Percentiles rank a stretch among this genome's conserved stretches.
phyloP scores from a whole-genome alignment of 352 stramenopile genomes.

The Pythium plurisporium region DNA sequence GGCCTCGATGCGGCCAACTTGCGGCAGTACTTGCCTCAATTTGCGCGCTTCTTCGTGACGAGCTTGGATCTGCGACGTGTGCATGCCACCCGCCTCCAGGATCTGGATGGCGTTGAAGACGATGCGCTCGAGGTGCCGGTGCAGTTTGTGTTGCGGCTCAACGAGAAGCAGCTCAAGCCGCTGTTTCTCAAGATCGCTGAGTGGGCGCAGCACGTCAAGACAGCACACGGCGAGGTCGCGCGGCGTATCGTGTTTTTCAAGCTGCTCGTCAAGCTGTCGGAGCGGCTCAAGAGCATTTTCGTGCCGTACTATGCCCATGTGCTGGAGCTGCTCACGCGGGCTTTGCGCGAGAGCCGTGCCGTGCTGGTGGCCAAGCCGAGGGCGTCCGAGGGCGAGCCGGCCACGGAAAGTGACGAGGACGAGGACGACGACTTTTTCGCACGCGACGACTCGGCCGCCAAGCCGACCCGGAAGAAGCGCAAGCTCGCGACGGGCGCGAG shows the following conservation, averaged over 20 bases:
- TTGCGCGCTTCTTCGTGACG: conserved; percentile 82
- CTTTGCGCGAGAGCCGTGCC: conserved; percentile 45
- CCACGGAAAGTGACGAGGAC: conserved; percentile 35
- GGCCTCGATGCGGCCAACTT: conserved; percentile 45
- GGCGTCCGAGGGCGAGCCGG: not conserved
- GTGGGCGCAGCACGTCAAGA: conserved; percentile 56
- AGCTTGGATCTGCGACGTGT: conserved; percentile 70
- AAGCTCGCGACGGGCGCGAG: conserved; percentile 33
- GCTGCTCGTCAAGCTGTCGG: conserved; percentile 73
- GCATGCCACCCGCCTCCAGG: conserved; percentile 43
- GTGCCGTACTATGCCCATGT: conserved; percentile 85
- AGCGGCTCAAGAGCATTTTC: conserved; percentile 82
- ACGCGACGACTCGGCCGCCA: conserved; percentile 19
- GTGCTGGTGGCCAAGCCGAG: conserved; percentile 35
- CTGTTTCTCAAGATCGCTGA: conserved; percentile 83
- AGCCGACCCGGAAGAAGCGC: conserved; percentile 44
- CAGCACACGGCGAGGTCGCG: conserved; percentile 27
- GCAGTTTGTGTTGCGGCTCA: conserved; percentile 83
- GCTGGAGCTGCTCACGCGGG: conserved; percentile 48
- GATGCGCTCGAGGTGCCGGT: conserved; percentile 72
- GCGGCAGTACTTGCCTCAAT: conserved; percentile 61
- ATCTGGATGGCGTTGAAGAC: conserved; percentile 71
- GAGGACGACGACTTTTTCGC: conserved; percentile 63
- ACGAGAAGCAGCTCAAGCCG: conserved; percentile 88
- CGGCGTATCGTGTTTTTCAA: conserved; percentile 81